Conservation (phyloP, 768 basidiomycete species). For the Macrocybe gigantea region DNA sequence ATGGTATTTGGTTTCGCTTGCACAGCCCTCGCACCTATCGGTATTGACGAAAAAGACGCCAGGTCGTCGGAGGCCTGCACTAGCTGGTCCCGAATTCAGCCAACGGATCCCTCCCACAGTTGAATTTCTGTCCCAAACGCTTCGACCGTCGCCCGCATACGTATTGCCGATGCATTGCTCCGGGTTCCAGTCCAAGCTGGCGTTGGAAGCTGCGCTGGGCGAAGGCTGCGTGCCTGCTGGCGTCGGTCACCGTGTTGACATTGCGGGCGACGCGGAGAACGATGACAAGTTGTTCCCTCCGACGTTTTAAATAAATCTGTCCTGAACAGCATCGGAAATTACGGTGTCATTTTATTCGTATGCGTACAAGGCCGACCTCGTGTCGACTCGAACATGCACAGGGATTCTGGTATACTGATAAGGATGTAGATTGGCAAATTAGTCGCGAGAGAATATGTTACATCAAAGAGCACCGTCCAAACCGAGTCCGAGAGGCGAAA, state of each 20-base stretch:
- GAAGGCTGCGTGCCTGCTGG: constrained; percentile 76
- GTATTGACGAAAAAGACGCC: neutral
- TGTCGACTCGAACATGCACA: too few species aligned
- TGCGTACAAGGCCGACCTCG: neutral
- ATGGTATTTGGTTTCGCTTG: constrained; percentile 42
- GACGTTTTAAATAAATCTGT: constrained; percentile 11
- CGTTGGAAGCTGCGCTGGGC: constrained; percentile 62
- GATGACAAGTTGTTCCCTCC: constrained; percentile 34
- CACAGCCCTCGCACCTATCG: neutral
- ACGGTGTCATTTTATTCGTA: neutral
- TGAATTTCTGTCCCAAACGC: constrained; percentile 54
- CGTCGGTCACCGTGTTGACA: constrained; percentile 59
- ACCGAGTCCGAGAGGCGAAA: neutral
- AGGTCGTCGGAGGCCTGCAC: constrained; percentile 82
- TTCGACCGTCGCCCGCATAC: constrained; percentile 61
- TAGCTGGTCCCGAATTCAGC: constrained; percentile 64
- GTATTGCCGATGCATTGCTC: constrained; percentile 84
- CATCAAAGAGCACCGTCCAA: constrained; percentile 5
- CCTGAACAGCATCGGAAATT: neutral
- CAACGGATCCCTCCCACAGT: constrained; percentile 66
- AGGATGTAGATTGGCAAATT: neutral
- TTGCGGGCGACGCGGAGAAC: constrained; percentile 40
- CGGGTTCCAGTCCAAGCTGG: constrained; percentile 72
- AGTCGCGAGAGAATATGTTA: constrained; percentile 13
- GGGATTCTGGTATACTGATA: too few species aligned